phyloP scores from a whole-genome alignment of 2,329 filamentous ascomycete genomes.

The Mariannaea sp. region DNA sequence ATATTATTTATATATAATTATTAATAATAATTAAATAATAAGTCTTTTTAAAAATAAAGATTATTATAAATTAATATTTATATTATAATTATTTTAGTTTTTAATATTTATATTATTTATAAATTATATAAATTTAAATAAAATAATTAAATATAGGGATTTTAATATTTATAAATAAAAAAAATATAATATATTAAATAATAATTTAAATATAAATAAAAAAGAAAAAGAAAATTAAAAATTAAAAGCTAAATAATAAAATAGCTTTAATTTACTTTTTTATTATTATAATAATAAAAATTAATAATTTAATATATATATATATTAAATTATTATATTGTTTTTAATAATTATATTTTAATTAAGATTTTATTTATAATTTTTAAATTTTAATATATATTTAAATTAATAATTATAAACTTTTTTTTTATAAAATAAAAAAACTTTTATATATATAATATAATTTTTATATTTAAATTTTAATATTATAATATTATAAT shows the following conservation, averaged over 20 bases:
- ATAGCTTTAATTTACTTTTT: neutral
- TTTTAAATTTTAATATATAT: neutral
- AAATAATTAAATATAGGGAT: neutral
- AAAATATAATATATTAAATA: neutral
- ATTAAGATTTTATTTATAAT: neutral
- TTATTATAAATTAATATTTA: slow-evolving; percentile 27
- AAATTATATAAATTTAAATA: neutral
- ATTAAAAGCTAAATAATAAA: neutral
- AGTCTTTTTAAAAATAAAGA: slow-evolving; percentile 26
- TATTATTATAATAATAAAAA: neutral
- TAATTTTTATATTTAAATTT: neutral
- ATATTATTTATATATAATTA: neutral
- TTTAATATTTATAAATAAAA: neutral
- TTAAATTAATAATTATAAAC: neutral
- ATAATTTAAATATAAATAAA: neutral
- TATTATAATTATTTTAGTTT: neutral
- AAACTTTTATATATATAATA: neutral
- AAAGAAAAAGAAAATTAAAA: neutral
- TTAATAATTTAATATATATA: too few species aligned
- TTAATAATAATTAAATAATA: neutral
- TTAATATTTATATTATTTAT: neutral
- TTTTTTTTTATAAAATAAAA: neutral
- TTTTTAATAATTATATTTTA: neutral
- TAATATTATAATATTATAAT: neutral
- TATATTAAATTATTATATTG: neutral